Evolutionary conservation across 495 filamentous ascomycete species (phyloP).

Genomic region (Aspergillus baeticus): DNA sequence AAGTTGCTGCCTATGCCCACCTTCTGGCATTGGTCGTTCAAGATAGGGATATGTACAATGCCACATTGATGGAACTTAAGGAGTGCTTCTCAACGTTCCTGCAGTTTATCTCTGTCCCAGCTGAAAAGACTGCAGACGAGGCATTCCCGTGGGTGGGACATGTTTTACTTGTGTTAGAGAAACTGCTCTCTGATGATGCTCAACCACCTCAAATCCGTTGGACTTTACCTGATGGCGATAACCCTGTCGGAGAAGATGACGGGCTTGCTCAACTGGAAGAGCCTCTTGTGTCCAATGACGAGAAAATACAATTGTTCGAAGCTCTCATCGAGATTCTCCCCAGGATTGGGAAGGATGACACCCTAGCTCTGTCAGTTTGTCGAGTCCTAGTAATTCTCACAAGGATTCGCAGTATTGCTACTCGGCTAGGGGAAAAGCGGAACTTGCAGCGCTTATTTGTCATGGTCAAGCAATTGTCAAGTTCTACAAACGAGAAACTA

Average conservation of each 20-base stretch:
- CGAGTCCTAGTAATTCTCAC: slow-evolving; percentile 91
- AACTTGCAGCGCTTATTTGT: slow-evolving; percentile 89
- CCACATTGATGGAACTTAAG: slow-evolving; percentile 71
- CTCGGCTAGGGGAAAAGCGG: slow-evolving; percentile 76
- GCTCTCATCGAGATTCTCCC: slow-evolving; percentile 79
- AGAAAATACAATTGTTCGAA: slow-evolving; percentile 69
- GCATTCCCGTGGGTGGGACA: slow-evolving; percentile 89
- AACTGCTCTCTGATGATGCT: slow-evolving; percentile 80
- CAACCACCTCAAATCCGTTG: slow-evolving; percentile 75
- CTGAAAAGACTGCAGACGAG: slow-evolving; percentile 65
- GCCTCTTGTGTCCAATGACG: slow-evolving; percentile 60
- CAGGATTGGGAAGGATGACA: slow-evolving; percentile 79
- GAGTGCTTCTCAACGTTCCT: slow-evolving; percentile 75
- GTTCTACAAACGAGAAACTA: slow-evolving; percentile 68
- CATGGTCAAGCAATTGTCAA: slow-evolving; percentile 88
- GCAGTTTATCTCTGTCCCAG: slow-evolving; percentile 70
- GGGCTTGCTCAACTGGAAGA: slow-evolving; percentile 57
- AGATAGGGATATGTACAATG: slow-evolving; percentile 74
- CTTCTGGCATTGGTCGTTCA: slow-evolving; percentile 86
- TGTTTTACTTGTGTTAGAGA: slow-evolving; percentile 86
- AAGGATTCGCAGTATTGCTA: slow-evolving; percentile 69
- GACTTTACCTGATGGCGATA: slow-evolving; percentile 61
- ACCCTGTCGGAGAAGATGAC: slow-evolving; percentile 42
- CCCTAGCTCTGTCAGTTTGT: slow-evolving; percentile 77
- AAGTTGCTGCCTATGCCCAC: slow-evolving; percentile 91